phyloP scores from a whole-genome alignment of 1,284 basidiomycete genomes.

The Cryptococcus sp. region DNA sequence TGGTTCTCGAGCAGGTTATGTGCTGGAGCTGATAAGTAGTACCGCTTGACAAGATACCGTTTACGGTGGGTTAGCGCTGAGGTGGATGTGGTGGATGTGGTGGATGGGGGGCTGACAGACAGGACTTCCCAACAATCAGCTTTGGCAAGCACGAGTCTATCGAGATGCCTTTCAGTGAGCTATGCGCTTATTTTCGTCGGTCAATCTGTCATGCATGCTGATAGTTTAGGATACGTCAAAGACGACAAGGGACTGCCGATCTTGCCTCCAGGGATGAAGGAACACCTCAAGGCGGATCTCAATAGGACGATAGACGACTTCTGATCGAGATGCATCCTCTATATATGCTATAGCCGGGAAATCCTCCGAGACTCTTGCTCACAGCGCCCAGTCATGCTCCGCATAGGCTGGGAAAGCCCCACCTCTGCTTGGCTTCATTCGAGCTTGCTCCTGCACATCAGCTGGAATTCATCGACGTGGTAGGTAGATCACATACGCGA shows the following conservation, averaged over 20 bases:
- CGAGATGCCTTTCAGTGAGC: conserved; percentile 88
- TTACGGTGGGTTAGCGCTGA: conserved; percentile 62
- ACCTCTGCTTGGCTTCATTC: neutral
- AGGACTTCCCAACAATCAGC: conserved; percentile 80
- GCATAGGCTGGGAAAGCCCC: neutral
- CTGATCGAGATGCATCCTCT: conserved; percentile 7
- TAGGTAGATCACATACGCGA: no score
- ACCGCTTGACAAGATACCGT: conserved; percentile 64
- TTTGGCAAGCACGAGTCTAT: conserved; percentile 81
- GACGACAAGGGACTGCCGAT: conserved; percentile 53
- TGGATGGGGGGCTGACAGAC: no score
- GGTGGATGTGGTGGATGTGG: no score
- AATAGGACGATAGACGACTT: conserved; percentile 71
- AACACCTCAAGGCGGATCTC: conserved; percentile 74
- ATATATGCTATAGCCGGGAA: neutral
- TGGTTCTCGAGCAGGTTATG: no score
- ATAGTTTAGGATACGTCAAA: conserved; percentile 47
- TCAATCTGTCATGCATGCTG: neutral
- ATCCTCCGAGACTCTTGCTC: neutral
- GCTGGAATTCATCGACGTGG: no score
- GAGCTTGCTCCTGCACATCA: no score
- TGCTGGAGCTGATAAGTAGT: conserved; percentile 46
- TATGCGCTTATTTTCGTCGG: no score
- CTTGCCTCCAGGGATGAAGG: conserved; percentile 83
- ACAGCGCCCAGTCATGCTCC: no score